Evolutionary conservation across 352 stramenopile genomes (phyloP).

Genomic region (Phytophthora agathidicida): DNA sequence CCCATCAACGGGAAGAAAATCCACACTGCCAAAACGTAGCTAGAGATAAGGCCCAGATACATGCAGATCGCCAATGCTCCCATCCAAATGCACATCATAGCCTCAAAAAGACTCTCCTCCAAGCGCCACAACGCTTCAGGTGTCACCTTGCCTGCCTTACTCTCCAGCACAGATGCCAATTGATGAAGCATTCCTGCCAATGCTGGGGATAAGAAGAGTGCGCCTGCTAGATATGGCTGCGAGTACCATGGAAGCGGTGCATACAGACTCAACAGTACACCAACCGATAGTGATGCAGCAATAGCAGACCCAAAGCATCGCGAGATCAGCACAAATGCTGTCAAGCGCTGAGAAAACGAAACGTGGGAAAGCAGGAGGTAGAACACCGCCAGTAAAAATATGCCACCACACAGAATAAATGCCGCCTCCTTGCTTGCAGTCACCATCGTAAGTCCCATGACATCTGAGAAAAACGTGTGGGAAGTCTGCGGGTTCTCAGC

Average conservation of each 20-base stretch:
- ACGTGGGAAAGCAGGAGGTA: slow-evolving; percentile 61
- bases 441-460: slow-evolving; percentile 67
- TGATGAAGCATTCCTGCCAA: slow-evolving; percentile 66
- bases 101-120: slow-evolving; percentile 72
- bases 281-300: slow-evolving; percentile 43
- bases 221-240: slow-evolving; percentile 51
- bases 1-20: slow-evolving; percentile 65
- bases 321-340: slow-evolving; percentile 45
- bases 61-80: slow-evolving; percentile 44
- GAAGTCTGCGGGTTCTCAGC: slow-evolving; percentile 60
- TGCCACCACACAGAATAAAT: slow-evolving; percentile 42
- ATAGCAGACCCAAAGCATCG: slow-evolving; percentile 44
- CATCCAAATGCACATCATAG: slow-evolving; percentile 55
- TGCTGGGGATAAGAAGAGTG: slow-evolving; percentile 47
- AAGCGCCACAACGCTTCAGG: slow-evolving; percentile 52
- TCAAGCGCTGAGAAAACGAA: slow-evolving; percentile 40
- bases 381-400: slow-evolving; percentile 46
- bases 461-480: slow-evolving; percentile 79
- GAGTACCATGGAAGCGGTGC: slow-evolving; percentile 77
- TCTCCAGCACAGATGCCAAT: slow-evolving; percentile 39
- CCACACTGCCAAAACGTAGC: slow-evolving; percentile 68
- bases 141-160: slow-evolving; percentile 23
- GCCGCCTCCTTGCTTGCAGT: slow-evolving; percentile 55
- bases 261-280: slow-evolving; percentile 62
- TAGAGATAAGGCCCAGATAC: slow-evolving; percentile 51